Percentiles rank a stretch among this genome's conserved stretches.
Evolutionary conservation across 2,329 filamentous ascomycete genomes (phyloP).

Genomic region (Calonectria henricotiae): DNA sequence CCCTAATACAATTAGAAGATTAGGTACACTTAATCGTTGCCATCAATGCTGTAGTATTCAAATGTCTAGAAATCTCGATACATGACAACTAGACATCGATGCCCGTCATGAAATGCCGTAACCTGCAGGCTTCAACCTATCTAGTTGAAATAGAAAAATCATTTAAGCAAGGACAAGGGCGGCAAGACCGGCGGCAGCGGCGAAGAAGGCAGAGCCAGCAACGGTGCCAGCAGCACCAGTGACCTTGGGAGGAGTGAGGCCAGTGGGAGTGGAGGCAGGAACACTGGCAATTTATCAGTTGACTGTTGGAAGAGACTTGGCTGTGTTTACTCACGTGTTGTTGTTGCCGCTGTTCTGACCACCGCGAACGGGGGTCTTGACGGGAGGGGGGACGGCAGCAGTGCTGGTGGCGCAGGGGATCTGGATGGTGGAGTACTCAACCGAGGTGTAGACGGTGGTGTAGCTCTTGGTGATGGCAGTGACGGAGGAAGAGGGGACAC

Average conservation of each 20-base stretch:
- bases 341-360: conserved; percentile 53
- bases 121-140: conserved; percentile 61
- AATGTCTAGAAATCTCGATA: conserved; percentile 60
- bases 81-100: conserved; percentile 57
- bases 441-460: conserved; percentile 71
- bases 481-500: conserved; percentile 59
- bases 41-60: conserved; percentile 57
- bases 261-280: conserved; percentile 49
- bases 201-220: conserved; percentile 70
- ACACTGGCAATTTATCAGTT: conserved; percentile 40
- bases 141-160: conserved; percentile 55
- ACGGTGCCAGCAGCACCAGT: conserved; percentile 70
- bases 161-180: conserved; percentile 72
- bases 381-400: conserved; percentile 53
- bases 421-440: conserved; percentile 66
- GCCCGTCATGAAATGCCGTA: conserved; percentile 60
- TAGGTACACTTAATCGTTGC: conserved; percentile 59
- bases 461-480: conserved; percentile 71
- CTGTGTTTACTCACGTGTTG: conserved; percentile 53
- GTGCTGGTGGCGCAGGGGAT: conserved; percentile 48
- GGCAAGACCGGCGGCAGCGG: conserved; percentile 70
- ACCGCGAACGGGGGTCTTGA: conserved; percentile 46
- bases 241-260: conserved; percentile 58
- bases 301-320: not conserved
- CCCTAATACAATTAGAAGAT: conserved; percentile 65